Evolutionary conservation across 257 asterid species (phyloP).

Genomic region (Fraxinus quadrangulata): DNA sequence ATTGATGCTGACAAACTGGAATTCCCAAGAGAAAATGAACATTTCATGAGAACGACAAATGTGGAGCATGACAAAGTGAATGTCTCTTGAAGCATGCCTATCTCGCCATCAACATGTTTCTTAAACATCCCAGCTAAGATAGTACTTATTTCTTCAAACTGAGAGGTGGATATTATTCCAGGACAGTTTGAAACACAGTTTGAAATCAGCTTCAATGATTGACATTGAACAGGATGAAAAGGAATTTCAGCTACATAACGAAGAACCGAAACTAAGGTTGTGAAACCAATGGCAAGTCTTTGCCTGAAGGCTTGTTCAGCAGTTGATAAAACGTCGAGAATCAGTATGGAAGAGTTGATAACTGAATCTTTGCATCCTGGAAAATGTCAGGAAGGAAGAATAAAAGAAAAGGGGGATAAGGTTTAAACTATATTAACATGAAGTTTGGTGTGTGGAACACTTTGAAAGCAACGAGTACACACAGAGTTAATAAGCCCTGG

Average conservation of each 20-base stretch:
- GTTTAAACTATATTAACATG: conserved; percentile 22
- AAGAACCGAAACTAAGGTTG: conserved; percentile 73
- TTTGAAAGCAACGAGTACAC: background rate
- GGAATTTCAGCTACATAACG: conserved; percentile 80
- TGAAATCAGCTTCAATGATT: conserved; percentile 64
- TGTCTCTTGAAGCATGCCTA: conserved; percentile 77
- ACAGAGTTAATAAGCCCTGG: background rate
- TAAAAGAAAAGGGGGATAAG: conserved; percentile 8
- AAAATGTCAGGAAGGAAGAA: conserved; percentile 27
- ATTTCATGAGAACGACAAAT: conserved; percentile 71
- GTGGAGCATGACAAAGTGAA: conserved; percentile 73
- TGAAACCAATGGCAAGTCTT: conserved; percentile 82
- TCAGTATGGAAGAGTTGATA: conserved; percentile 75
- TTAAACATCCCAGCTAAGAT: conserved; percentile 66
- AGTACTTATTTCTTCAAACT: conserved; percentile 59
- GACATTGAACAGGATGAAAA: conserved; percentile 72
- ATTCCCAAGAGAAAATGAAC: conserved; percentile 62
- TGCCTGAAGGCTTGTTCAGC: conserved; percentile 68
- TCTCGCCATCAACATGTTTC: conserved; percentile 62
- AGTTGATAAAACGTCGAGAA: conserved; percentile 77
- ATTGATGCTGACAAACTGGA: conserved; percentile 53
- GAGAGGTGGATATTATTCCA: conserved; percentile 66
- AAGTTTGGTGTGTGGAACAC: conserved; percentile 8
- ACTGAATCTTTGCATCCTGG: conserved; percentile 75
- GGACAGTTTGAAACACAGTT: conserved; percentile 67